A percentile compares a stretch with the other conserved stretches of the same genome.
Evolutionary conservation across 257 asterid species (phyloP).

Genomic region (Cynanchum wilfordii): DNA sequence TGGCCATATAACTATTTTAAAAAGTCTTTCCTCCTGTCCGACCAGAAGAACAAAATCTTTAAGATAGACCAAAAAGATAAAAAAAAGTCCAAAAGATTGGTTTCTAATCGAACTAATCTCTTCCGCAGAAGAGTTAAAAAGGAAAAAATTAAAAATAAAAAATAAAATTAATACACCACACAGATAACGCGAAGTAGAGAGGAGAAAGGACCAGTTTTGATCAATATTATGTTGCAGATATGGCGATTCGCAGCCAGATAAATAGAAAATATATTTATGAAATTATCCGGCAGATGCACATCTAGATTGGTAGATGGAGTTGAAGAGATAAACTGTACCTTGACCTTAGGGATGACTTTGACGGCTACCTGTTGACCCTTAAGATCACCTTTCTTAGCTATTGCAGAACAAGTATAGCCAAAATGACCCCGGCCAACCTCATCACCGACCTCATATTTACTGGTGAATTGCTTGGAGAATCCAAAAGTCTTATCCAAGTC

Average conservation of each 20-base stretch:
- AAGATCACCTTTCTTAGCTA: constrained; percentile 52
- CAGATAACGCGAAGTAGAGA: background rate
- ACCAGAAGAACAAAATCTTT: background rate
- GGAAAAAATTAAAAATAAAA: no score
- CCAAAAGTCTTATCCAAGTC: constrained; percentile 64
- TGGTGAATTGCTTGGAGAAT: constrained; percentile 42
- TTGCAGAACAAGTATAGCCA: constrained; percentile 60
- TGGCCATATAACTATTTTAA: background rate
- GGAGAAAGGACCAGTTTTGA: background rate
- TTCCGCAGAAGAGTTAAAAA: background rate
- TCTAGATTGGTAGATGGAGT: background rate
- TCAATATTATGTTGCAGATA: background rate
- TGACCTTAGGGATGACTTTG: constrained; percentile 60
- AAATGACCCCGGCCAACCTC: constrained; percentile 74
- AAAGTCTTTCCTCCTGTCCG: background rate
- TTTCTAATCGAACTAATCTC: background rate
- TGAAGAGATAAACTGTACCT: constrained; percentile 27
- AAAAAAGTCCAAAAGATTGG: background rate
- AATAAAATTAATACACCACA: background rate
- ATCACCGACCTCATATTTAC: constrained; percentile 49
- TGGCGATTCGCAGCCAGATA: background rate
- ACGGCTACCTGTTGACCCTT: constrained; percentile 63
- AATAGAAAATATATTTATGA: background rate
- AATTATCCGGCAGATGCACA: background rate
- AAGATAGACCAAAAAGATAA: background rate